Evolutionary conservation across 306 rosid species (phyloP).

Genomic region (Astragalus membranaceus): DNA sequence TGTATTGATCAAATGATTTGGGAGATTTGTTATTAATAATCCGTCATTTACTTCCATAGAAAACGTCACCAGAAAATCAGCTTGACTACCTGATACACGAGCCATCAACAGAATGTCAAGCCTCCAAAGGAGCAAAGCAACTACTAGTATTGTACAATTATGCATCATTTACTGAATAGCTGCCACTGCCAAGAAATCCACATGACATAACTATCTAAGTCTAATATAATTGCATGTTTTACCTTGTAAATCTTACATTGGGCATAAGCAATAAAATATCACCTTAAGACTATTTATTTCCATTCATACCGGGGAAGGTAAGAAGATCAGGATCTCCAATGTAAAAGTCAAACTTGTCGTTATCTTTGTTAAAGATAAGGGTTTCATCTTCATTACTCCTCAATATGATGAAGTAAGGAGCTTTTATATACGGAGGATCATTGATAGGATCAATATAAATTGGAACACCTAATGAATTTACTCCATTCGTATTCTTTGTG

Average conservation of each 20-base stretch:
- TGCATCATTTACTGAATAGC: too few relatives aligned
- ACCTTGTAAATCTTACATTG: not conserved
- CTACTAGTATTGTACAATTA: too few relatives aligned
- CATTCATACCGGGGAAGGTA: constrained; percentile 53
- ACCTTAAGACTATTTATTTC: not conserved
- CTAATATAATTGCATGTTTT: not conserved
- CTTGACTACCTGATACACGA: constrained; percentile 41
- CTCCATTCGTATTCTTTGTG: constrained; percentile 59
- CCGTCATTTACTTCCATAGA: constrained; percentile 80
- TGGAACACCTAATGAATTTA: constrained; percentile 53
- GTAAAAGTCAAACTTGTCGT: constrained; percentile 58
- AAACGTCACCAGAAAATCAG: constrained; percentile 43
- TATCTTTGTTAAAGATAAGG: constrained; percentile 53
- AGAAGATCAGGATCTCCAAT: constrained; percentile 78
- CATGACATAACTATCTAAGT: too few relatives aligned
- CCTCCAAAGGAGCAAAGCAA: too few relatives aligned
- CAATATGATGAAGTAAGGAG: constrained; percentile 55
- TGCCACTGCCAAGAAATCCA: too few relatives aligned
- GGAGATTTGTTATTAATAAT: constrained; percentile 53
- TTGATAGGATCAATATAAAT: constrained; percentile 66
- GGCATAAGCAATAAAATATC: not conserved
- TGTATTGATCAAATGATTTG: constrained; percentile 56
- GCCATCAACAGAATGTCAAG: constrained; percentile 17
- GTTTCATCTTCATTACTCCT: constrained; percentile 47
- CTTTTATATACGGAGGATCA: constrained; percentile 70